phyloP scores from a whole-genome alignment of 306 rosid species.

The Glycyrrhiza uralensis region DNA sequence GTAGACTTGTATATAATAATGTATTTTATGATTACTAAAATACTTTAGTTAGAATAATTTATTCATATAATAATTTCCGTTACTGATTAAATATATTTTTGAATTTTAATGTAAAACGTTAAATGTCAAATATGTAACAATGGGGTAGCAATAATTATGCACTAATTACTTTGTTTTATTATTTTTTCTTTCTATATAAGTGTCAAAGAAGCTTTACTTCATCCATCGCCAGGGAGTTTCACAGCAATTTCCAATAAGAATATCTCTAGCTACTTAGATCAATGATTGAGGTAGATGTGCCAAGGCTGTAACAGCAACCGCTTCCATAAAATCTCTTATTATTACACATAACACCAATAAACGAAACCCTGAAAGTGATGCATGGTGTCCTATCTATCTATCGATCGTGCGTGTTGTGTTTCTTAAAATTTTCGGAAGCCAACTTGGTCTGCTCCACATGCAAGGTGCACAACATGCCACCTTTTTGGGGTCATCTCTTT shows the following conservation, averaged over 20 bases:
- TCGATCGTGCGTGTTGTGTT: neutral
- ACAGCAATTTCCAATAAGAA: neutral
- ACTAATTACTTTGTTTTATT: too few relatives aligned
- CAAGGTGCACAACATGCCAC: conserved; percentile 15
- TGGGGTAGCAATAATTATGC: too few relatives aligned
- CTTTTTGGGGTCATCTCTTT: neutral
- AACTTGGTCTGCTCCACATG: conserved; percentile 16
- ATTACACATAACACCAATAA: neutral
- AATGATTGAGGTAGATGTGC: neutral
- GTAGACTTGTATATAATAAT: too few relatives aligned
- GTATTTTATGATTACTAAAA: too few relatives aligned
- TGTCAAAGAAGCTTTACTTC: too few relatives aligned
- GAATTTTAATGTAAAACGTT: too few relatives aligned
- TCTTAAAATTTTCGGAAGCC: neutral
- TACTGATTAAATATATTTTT: too few relatives aligned
- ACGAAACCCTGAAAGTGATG: conserved; percentile 13
- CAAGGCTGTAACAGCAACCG: neutral
- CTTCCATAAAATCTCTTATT: neutral
- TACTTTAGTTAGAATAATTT: too few relatives aligned
- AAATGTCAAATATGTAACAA: too few relatives aligned
- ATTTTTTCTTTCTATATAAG: too few relatives aligned
- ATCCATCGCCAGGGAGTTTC: neutral
- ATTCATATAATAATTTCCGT: too few relatives aligned
- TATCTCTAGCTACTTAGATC: neutral
- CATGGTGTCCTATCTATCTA: neutral